Conservation (phyloP, 208 protist genomes). For the Phytomonas francai region DNA sequence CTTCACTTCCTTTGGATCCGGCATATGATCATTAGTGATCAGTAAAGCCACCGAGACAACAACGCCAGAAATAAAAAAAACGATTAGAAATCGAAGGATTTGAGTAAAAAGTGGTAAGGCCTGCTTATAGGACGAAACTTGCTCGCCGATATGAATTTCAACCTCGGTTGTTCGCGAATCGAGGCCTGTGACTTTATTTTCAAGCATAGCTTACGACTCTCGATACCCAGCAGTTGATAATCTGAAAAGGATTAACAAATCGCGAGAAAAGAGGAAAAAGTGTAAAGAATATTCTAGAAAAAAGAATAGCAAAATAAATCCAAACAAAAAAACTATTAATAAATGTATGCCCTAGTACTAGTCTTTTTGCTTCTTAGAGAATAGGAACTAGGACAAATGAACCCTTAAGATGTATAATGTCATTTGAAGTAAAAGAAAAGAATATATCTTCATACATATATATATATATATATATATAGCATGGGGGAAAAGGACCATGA, state of each 20-base stretch:
- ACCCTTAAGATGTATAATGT: not conserved
- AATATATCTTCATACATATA: not conserved
- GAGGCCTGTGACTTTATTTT: not conserved
- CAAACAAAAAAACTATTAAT: not conserved
- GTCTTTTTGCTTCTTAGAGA: not conserved
- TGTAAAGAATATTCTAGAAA: not conserved
- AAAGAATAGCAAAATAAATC: not conserved
- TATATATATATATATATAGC: not conserved
- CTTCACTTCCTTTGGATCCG: conserved; percentile 37
- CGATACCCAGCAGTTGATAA: not conserved
- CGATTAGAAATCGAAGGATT: conserved; percentile 40
- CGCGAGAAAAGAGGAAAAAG: not conserved
- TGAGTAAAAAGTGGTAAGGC: conserved; percentile 67
- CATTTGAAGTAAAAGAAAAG: not conserved
- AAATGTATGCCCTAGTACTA: not conserved
- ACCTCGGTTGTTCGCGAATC: not conserved
- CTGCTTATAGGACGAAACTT: conserved; percentile 25
- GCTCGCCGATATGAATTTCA: not conserved
- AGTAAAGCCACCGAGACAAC: conserved; percentile 51
- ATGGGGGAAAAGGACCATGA: not conserved
- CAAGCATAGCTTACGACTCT: not conserved
- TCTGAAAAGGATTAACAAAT: no score
- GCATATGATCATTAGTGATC: conserved; percentile 75
- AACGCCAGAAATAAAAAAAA: conserved; percentile 46
- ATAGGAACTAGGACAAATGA: not conserved